Percentiles rank a stretch among this genome's conserved stretches.
Conservation (phyloP, 306 rosid species). For the Lotus japonicus region DNA sequence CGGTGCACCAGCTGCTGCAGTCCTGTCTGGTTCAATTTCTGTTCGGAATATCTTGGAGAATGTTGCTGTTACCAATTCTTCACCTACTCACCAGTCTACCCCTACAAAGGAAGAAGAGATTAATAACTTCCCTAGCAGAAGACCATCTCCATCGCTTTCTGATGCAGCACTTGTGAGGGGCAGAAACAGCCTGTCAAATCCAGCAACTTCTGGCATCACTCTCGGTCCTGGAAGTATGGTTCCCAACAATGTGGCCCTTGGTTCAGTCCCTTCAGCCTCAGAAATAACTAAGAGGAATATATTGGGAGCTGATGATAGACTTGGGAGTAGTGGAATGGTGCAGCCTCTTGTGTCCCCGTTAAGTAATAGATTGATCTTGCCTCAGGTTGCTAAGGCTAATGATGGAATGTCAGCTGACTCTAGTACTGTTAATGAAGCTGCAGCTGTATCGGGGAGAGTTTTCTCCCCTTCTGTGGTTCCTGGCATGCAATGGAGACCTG, state of each 20-base stretch:
- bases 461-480: constrained; percentile 78
- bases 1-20: constrained; percentile 37
- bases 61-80: constrained; percentile 35
- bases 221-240: constrained; percentile 55
- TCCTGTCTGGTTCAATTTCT: constrained; percentile 48
- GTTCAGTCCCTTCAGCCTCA: constrained; percentile 57
- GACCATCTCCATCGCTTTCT: constrained; percentile 83
- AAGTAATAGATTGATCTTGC: constrained; percentile 58
- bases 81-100: constrained; percentile 51
- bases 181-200: constrained; percentile 61
- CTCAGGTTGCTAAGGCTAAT: constrained; percentile 60
- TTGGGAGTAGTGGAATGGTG: constrained; percentile 69
- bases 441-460: constrained; percentile 64
- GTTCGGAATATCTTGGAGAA: constrained; percentile 50
- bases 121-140: constrained; percentile 63
- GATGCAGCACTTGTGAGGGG: constrained; percentile 69
- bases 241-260: constrained; percentile 57
- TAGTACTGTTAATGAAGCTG: constrained; percentile 51
- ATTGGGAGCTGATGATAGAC: constrained; percentile 75
- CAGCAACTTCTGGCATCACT: constrained; percentile 49
- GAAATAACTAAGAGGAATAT: constrained; percentile 75
- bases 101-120: constrained; percentile 75
- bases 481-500: constrained; percentile 97
- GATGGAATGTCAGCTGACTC: constrained; percentile 74
- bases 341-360: constrained; percentile 72